Evolutionary conservation across 768 basidiomycete genomes (phyloP), one percentile per base, ranked within the genome.

Genomic region (Crucibulum laeve): DNA sequence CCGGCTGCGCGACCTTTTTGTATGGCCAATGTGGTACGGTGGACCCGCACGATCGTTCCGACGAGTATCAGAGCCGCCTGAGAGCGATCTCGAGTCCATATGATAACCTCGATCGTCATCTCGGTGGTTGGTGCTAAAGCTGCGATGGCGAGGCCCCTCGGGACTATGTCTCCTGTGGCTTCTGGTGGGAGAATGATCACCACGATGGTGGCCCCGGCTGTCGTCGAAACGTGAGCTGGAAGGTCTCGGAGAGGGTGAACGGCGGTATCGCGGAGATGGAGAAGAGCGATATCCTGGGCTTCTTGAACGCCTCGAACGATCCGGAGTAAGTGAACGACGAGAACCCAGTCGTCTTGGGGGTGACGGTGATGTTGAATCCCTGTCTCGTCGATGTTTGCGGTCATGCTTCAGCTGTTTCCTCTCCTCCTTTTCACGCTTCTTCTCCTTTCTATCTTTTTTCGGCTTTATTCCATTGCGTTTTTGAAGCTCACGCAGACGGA

Each of bases 401-500:
- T 67, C 64, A 35, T 67, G 60, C 46, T 73, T 73, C 4, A 67
- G 51, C 26, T 68, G 60, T 54, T 62, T 73, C 25, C 64, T 63
- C 45, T 75, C 70, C 49, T 74, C 69, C 51, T 74, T 76, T 46
- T 70, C 69, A 26, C 59, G 59, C 50, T 70, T 75, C 55, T 73
- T 77, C 57, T 82, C 77, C 51, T 82, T 81, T 60, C 87, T 85
- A 46, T 82, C 82, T 58, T 85, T 85, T 68, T 88, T 87, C 4
- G 80, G 72, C 55, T 85, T 84, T 39, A 91, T 80, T n/a, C 90
- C 90, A 42, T 83, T 82, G 28, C 82, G 74, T 60, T 87, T 80
- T 61, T 89, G 83, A 71, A 93, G 66, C 60, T 90, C 83, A 44
- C 83, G 79, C 36, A 93, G 68, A 18, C 88, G 88, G 24, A 91